A percentile compares a stretch with the other conserved stretches of the same genome.
Evolutionary conservation across 2,329 filamentous ascomycete genomes (phyloP).

Genomic region (Epichloe coenophiala): DNA sequence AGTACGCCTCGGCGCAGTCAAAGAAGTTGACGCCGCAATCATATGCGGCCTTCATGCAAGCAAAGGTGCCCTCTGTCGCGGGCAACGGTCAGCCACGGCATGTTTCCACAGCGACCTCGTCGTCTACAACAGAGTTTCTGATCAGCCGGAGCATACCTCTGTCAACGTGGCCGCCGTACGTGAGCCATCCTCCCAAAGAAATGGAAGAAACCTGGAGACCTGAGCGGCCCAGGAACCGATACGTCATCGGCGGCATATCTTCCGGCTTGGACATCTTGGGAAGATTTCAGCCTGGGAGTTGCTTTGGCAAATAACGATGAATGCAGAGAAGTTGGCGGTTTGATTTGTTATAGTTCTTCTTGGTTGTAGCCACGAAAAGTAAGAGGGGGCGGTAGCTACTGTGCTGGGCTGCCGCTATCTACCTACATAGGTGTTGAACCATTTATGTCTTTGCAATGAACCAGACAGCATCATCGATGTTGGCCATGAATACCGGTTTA

Average conservation of each 20-base stretch:
- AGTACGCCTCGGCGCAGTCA: constrained; percentile 45
- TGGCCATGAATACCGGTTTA: too few species aligned
- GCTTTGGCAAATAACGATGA: not conserved
- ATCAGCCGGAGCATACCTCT: constrained; percentile 30
- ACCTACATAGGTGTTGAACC: too few species aligned
- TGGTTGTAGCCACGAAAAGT: too few species aligned
- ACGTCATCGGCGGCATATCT: constrained; percentile 45
- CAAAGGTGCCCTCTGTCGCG: constrained; percentile 29
- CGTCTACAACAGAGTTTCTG: not conserved
- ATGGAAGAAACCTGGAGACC: constrained; percentile 64
- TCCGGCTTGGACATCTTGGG: constrained; percentile 25
- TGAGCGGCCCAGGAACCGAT: constrained; percentile 56
- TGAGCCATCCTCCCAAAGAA: constrained; percentile 59
- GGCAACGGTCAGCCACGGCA: not conserved
- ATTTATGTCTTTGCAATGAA: too few species aligned
- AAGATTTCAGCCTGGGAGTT: not conserved
- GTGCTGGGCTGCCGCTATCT: too few species aligned
- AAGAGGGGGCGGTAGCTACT: too few species aligned
- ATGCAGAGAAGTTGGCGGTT: not conserved
- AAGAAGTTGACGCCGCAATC: constrained; percentile 50
- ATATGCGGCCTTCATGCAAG: constrained; percentile 48
- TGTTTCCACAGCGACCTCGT: not conserved
- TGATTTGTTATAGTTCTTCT: not conserved
- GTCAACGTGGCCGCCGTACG: constrained; percentile 61
- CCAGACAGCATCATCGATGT: too few species aligned